Base-by-base conservation (phyloP, 2,329 filamentous ascomycete species). In the Dactylellina leptospora region DNA sequence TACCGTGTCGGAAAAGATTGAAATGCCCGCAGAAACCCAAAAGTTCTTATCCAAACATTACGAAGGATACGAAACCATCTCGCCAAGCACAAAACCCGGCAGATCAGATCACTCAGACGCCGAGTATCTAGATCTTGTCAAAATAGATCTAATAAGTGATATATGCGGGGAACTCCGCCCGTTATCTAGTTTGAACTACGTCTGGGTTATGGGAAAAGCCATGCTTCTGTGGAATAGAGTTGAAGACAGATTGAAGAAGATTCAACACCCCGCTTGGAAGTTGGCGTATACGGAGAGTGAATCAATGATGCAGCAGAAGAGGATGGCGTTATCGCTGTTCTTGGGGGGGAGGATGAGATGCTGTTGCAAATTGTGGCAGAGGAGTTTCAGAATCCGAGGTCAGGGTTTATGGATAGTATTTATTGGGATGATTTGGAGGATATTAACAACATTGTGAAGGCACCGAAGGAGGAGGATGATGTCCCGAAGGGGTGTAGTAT, bases 101-200 rank as follows among this genome's bases (percentile, higher is more conserved):
- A n/a, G n/a, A n/a, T 10, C 22, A 1, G 27, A 51, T 23, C 16
- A 59, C 1, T 33, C 22, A 18, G 44, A 48, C 16, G 11, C 40
- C 1, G 74, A 74, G 11, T 42, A 78, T 2, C 74, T 79, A 36
- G 58, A 74, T 16, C 8, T 78, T 3, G 38, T 79, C 36, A 77
- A 78, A 54, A 8, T 50, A 20, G 77, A 80, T 59, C 50, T 81
- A 36, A 18, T 60, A 18, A 53, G 48, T 51, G 78, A 81, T 51
- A 64, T 81, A 4, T 77, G 75, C 45, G 77, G 78, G 22, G 28
- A 74, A 2, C 16, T 48, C 3, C 18, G 38, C 0, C 79, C 79
- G 2, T n/a, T 79, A 0, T 80, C 78, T 0, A 76, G 76, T 18
- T 16, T 81, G 3, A 82, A 82, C 72, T 81, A 79, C 42, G 13